A percentile compares a stretch with the other conserved stretches of the same genome.
These are phyloP conservation scores for Colletotrichum coccodes DNA, from an alignment of 2,329 filamentous ascomycete species.

Conservation along the genomic window DNA sequence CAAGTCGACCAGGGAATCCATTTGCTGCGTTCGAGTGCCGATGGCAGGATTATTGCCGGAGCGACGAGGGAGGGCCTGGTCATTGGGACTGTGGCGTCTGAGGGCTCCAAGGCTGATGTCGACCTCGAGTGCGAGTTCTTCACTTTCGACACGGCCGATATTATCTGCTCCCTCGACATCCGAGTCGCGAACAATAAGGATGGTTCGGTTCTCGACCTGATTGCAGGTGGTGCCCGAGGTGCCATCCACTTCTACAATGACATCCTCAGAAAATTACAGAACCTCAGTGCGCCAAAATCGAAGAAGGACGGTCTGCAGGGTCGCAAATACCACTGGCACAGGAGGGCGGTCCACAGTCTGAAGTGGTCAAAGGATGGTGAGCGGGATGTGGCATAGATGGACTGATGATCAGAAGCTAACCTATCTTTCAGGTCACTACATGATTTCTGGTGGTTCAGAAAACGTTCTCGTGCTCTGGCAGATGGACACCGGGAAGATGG, in stretches of 20 bases:
- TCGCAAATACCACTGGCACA: constrained; percentile 90
- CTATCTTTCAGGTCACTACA: constrained; percentile 78
- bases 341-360: constrained; percentile 81
- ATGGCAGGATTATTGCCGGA: constrained; percentile 66
- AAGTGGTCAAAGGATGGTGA: constrained; percentile 94
- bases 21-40: constrained; percentile 58
- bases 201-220: constrained; percentile 71
- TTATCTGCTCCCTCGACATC: constrained; percentile 75
- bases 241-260: constrained; percentile 86
- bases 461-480: constrained; percentile 94
- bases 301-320: constrained; percentile 62
- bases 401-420: constrained; percentile 31
- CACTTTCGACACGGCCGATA: constrained; percentile 68
- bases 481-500: constrained; percentile 83
- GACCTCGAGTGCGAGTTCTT: constrained; percentile 66
- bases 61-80: constrained; percentile 59
- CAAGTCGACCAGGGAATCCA: constrained; percentile 48
- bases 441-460: constrained; percentile 92
- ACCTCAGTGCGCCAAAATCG: constrained; percentile 45
- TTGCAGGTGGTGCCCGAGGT: constrained; percentile 80
- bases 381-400: constrained; percentile 36
- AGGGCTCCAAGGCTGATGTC: constrained; percentile 43
- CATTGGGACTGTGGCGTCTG: constrained; percentile 62
- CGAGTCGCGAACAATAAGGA: constrained; percentile 49
- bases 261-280: constrained; percentile 68